These are phyloP conservation scores for Lathyrus tuberosus DNA, from an alignment of 306 rosid genomes.

Conservation along the genomic window DNA sequence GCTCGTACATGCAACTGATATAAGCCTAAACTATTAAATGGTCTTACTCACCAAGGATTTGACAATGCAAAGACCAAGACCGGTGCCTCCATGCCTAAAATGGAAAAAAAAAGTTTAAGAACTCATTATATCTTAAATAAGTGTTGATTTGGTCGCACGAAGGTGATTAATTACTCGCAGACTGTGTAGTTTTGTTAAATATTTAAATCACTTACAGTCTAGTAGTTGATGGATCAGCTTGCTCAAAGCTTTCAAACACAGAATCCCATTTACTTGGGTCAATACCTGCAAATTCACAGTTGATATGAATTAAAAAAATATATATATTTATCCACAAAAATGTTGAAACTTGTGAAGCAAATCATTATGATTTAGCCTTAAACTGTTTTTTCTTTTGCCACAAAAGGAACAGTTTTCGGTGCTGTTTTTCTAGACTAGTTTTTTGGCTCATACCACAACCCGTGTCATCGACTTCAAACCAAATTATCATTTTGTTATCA, in stretches of 20 bases:
- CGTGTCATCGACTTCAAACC: conserved; percentile 97
- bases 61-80: conserved; percentile 97
- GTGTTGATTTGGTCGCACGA: not conserved
- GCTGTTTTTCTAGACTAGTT: conserved; percentile 25
- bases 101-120: conserved; percentile 15
- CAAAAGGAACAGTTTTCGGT: conserved; percentile 23
- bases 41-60: conserved; percentile 78
- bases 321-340: conserved; percentile 7
- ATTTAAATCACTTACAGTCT: conserved; percentile 69
- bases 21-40: conserved; percentile 13
- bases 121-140: conserved; percentile 17
- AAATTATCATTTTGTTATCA: conserved; percentile 70
- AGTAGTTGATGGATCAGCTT: conserved; percentile 98
- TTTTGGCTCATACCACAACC: conserved; percentile 76
- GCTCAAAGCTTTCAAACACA: conserved; percentile 99
- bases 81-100: conserved; percentile 98
- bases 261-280: conserved; percentile 97
- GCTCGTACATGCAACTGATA: conserved; percentile 29
- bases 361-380: conserved; percentile 6
- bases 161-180: not conserved
- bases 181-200: not conserved
- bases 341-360: conserved; percentile 5
- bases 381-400: conserved; percentile 31
- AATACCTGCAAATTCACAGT: conserved; percentile 58
- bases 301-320: not conserved